Percentiles rank a stretch among this genome's conserved stretches.
phyloP scores from a whole-genome alignment of 2,329 filamentous ascomycete species.

The Arthrobotrys megalospora region DNA sequence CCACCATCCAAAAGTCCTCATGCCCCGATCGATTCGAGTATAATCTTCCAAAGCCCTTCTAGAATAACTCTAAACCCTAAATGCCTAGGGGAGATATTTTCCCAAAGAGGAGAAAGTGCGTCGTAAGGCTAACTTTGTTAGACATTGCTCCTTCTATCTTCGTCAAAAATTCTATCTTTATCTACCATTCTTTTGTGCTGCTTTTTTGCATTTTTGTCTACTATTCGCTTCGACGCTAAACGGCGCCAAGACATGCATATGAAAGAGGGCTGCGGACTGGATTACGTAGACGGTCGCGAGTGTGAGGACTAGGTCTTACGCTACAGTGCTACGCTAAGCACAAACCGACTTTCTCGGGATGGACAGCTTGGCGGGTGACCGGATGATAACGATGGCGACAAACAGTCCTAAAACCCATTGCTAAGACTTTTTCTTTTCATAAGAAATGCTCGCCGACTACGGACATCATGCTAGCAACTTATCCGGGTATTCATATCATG shows the following conservation, averaged over 20 bases:
- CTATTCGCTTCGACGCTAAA: slow-evolving; percentile 37
- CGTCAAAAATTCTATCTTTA: slow-evolving; percentile 23
- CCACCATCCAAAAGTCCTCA: background rate
- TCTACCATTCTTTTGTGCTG: background rate
- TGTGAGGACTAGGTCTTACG: slow-evolving; percentile 41
- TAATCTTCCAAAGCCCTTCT: slow-evolving; percentile 23
- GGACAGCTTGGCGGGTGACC: slow-evolving; percentile 10
- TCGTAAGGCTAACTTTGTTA: slow-evolving; percentile 37
- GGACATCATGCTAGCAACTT: slow-evolving; percentile 3
- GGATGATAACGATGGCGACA: slow-evolving; percentile 23
- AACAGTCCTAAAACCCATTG: background rate
- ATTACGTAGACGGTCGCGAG: slow-evolving; percentile 32
- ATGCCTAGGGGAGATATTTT: slow-evolving; percentile 29
- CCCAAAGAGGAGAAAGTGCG: slow-evolving; percentile 31
- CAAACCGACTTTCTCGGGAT: slow-evolving; percentile 3
- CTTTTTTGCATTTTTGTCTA: slow-evolving; percentile 9
- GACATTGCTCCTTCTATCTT: slow-evolving; percentile 22
- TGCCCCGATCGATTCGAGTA: slow-evolving; percentile 16
- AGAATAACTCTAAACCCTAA: slow-evolving; percentile 25
- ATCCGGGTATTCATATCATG: background rate
- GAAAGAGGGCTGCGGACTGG: slow-evolving; percentile 47
- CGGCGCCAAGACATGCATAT: slow-evolving; percentile 1
- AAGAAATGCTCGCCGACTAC: slow-evolving; percentile 12
- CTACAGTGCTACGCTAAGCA: slow-evolving; percentile 1
- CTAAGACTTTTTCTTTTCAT: slow-evolving; percentile 1